phyloP scores from a whole-genome alignment of 768 basidiomycete genomes.

The Fistulinella prunicolor region DNA sequence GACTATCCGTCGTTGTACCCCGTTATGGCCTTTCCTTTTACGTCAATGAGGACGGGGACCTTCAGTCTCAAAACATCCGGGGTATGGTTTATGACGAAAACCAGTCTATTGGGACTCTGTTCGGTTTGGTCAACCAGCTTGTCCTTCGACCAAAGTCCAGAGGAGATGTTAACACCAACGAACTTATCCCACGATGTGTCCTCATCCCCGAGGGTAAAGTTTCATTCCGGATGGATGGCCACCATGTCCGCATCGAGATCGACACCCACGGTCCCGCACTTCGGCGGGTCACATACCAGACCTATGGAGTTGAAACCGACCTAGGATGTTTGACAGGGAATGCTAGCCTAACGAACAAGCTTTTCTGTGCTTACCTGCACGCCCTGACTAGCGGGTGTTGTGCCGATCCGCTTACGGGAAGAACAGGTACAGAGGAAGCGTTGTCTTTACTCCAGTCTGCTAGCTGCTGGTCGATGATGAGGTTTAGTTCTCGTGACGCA shows the following conservation, averaged over 20 bases:
- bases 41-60: conserved; percentile 27
- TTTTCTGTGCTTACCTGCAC: conserved; percentile 44
- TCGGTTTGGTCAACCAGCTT: conserved; percentile 41
- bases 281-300: conserved; percentile 20
- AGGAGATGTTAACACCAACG: neutral
- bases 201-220: conserved; percentile 39
- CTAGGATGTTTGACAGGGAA: conserved; percentile 31
- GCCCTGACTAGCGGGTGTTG: conserved; percentile 42
- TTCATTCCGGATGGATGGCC: conserved; percentile 5
- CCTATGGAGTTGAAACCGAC: conserved; percentile 30
- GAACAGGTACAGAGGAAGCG: conserved; percentile 45
- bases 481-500: conserved; percentile 27
- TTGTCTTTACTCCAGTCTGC: conserved; percentile 38
- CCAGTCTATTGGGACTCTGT: conserved; percentile 44
- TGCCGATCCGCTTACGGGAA: conserved; percentile 42
- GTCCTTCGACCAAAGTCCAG: conserved; percentile 35
- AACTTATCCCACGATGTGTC: conserved; percentile 23
- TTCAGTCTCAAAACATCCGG: conserved; percentile 42
- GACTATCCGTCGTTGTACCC: conserved; percentile 35
- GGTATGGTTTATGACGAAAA: conserved; percentile 40
- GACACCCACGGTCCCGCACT: neutral
- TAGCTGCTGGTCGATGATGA: conserved; percentile 39
- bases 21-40: conserved; percentile 43
- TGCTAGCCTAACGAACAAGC: conserved; percentile 24
- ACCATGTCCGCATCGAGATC: conserved; percentile 20